Evolutionary conservation across 257 asterid species (phyloP), one percentile per base, ranked within the genome.

Genomic region (Voacanga thouarsii): DNA sequence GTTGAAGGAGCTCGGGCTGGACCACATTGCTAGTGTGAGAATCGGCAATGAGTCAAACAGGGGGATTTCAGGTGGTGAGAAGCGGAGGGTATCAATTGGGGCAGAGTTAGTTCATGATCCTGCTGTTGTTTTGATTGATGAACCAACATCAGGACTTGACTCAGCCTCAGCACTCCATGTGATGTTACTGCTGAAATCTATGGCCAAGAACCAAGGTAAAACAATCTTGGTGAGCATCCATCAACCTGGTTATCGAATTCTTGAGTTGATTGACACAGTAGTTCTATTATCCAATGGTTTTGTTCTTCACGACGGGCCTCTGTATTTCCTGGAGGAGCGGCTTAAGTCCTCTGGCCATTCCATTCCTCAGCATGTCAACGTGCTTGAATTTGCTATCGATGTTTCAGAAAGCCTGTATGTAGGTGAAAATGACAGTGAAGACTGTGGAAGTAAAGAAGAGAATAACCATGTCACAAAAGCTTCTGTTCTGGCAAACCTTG

Each of bases 121-220:
- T 0, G 78, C 86, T 23, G 94, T 94, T 60, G 77, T 94, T 47
- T 83, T 94, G 18, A 90, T 94, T 3, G 97, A 94, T 56, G 98
- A 94, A 71, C 97, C 97, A 6, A 92, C 97, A 10, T 94, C 94
- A 1, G 98, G 97, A 67, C 96, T 94, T 3, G 98, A 94, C 79
- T 90, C 96, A 0, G 92, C 89, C n/a, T 84, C 97, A 28, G 94
- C 98, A 0, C 84, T 90, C 18, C 90, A 90, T 43, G 87, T 90
- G 8, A 81, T 88, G 84, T 15, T 60, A 56, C 47, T 89, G 24
- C 93, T 94, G 15, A 87, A 86, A 77, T 81, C 92, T 44, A 85
- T 94, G 91, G 90, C 97, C 4, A 82, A 75, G 83, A 84, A 85
- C 41, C 92, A 83, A 56, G 76, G 79, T 18, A 92, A 89, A 77